Conservation (phyloP, 139 green algal genomes). For the Nannochloris sp. region DNA sequence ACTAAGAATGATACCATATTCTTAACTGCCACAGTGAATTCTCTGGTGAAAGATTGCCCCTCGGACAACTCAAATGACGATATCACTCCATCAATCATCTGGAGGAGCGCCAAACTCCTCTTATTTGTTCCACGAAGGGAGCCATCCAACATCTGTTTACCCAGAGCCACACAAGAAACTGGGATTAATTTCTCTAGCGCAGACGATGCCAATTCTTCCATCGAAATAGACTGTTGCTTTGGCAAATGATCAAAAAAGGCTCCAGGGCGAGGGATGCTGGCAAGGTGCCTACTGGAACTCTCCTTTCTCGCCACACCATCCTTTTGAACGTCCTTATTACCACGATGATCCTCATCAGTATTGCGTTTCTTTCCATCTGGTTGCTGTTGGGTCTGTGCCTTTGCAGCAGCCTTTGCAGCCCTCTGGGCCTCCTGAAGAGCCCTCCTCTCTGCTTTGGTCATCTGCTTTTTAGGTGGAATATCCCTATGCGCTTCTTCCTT, state of each 20-base stretch:
- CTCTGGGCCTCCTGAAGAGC: constrained; percentile 71
- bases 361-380: neutral
- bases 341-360: neutral
- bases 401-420: constrained; percentile 62
- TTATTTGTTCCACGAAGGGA: constrained; percentile 67
- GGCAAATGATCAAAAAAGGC: constrained; percentile 77
- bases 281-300: constrained; percentile 8
- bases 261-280: constrained; percentile 35
- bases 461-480: constrained; percentile 28
- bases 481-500: no score
- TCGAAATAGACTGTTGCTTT: constrained; percentile 39
- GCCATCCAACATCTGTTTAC: constrained; percentile 67
- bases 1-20: constrained; percentile 77
- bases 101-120: constrained; percentile 80
- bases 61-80: constrained; percentile 63
- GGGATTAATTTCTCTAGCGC: constrained; percentile 38
- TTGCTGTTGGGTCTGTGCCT: neutral
- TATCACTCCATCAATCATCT: constrained; percentile 41
- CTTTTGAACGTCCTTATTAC: neutral
- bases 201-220: constrained; percentile 10
- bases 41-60: constrained; percentile 56
- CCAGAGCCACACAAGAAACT: constrained; percentile 67
- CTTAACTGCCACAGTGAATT: constrained; percentile 71
- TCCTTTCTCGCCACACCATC: neutral
- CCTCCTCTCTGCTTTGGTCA: constrained; percentile 67